phyloP scores from a whole-genome alignment of 2,329 filamentous ascomycete species.

The Aspergillus sp. region DNA sequence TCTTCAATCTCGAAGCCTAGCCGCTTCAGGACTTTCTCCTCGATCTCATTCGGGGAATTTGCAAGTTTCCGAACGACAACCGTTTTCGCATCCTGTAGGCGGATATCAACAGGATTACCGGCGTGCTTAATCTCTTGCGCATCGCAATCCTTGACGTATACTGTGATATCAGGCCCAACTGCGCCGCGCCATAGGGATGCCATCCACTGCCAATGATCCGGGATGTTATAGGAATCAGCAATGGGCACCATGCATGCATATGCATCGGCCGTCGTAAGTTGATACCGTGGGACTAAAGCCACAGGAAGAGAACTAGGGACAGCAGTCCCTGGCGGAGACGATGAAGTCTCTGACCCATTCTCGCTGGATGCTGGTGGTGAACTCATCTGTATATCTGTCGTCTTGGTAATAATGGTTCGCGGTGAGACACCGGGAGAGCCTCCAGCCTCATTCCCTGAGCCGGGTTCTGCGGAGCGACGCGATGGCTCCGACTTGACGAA shows the following conservation, averaged over 20 bases:
- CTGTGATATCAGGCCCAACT: conserved; percentile 68
- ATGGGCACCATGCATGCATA: conserved; percentile 75
- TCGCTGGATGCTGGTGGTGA: conserved; percentile 32
- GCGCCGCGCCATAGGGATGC: conserved; percentile 89
- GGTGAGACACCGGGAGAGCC: conserved; percentile 28
- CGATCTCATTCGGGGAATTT: conserved; percentile 46
- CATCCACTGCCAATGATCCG: conserved; percentile 98
- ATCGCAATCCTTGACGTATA: conserved; percentile 45
- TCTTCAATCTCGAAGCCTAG: conserved; percentile 87
- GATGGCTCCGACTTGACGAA: conserved; percentile 49
- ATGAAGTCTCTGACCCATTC: conserved; percentile 24
- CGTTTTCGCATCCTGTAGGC: conserved; percentile 47
- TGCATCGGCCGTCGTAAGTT: conserved; percentile 73
- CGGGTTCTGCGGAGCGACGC: conserved; percentile 16
- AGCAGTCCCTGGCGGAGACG: conserved; percentile 14
- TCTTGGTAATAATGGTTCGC: conserved; percentile 33
- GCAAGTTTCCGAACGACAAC: conserved; percentile 54
- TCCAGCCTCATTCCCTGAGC: conserved; percentile 20
- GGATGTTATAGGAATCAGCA: conserved; percentile 70
- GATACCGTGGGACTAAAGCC: conserved; percentile 75
- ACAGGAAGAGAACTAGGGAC: conserved; percentile 56
- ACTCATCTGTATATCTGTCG: conserved; percentile 29
- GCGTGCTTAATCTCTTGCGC: conserved; percentile 41
- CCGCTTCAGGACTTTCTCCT: conserved; percentile 70
- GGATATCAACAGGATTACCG: conserved; percentile 56